Evolutionary conservation across 192 early-diverging fungal species (phyloP), one percentile per base, ranked within the genome.

Genomic region (Coemansia reversa): DNA sequence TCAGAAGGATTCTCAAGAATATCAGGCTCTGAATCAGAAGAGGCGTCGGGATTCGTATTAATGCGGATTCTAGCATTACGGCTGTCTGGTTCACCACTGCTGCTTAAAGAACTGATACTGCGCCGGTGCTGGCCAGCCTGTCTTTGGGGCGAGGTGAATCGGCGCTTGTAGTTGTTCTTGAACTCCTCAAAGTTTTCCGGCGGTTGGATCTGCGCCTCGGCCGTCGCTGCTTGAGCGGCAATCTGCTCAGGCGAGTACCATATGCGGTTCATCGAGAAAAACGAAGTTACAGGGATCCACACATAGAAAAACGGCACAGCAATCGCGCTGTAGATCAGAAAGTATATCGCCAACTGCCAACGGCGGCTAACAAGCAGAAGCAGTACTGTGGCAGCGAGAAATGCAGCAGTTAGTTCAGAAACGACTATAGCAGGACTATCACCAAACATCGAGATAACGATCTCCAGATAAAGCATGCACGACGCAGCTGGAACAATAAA

Each of bases 391-490:
- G 58, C 72, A 0, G 67, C 78, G 19, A 81, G 50, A 12, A 75
- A 75, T 39, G 56, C 78, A n/a, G 65, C 78, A 3, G 70, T 81
- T 32, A 81, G 65, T 66, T 81, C 78, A 11, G 72, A 75, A 28
- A 81, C 78, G 5, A 81, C 78, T 24, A 81, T 70, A 6, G 78
- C 72, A 1, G 78, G 78, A 35, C 63, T 75, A 69, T 75, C 67
- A 63, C 73, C 69, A 68, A 81, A 81, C 25, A 70, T 63, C 52
- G 78, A 70, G 25, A 81, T 74, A 25, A 81, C 72, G 19, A 81
- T 64, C 63, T 81, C 78, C 22, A 81, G 56, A 32, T 81, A 81
- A 62, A 81, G 66, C 78, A 81, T 81, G 72, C 72, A 71, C n/a
- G 73, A 23, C 4, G 78, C 78, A 2, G 78, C 73, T 0, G 78